These are phyloP conservation scores for Jimgerdemannia flammicorona DNA, from an alignment of 192 early-diverging fungal species.

Conservation along the genomic window DNA sequence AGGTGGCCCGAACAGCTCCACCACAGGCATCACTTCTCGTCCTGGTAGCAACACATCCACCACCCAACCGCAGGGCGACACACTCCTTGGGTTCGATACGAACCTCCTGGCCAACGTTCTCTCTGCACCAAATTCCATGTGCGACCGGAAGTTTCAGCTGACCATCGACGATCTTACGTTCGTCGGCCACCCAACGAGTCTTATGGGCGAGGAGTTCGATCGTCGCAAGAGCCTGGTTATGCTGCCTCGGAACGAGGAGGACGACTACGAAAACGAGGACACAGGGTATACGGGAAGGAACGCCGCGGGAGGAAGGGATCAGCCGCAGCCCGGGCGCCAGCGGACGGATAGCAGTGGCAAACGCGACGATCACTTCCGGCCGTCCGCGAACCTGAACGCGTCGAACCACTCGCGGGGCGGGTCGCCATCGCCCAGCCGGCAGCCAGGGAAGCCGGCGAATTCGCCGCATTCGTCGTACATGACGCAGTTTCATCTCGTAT, in stretches of 20 bases:
- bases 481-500: constrained; percentile 78
- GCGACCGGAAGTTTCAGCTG: constrained; percentile 62
- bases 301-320: too few relatives aligned
- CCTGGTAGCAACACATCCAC: too few relatives aligned
- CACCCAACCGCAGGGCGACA: neutral
- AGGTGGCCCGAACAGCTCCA: too few relatives aligned
- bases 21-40: too few relatives aligned
- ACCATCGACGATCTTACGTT: constrained; percentile 84
- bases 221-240: constrained; percentile 49
- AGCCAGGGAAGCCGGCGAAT: neutral
- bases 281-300: neutral
- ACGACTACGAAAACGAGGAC: constrained; percentile 29
- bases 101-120: neutral
- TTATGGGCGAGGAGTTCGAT: constrained; percentile 45
- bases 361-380: neutral
- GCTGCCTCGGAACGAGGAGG: constrained; percentile 35
- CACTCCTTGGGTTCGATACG: neutral
- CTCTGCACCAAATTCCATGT: neutral
- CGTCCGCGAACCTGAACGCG: neutral
- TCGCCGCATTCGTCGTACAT: constrained; percentile 29
- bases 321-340: neutral
- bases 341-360: constrained; percentile 3
- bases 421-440: neutral
- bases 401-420: too few relatives aligned
- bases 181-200: constrained; percentile 72